Evolutionary conservation across 1,284 basidiomycete genomes (phyloP), one percentile per base, ranked within the genome.

Genomic region (Austroboletus olivaceoglutinosus): DNA sequence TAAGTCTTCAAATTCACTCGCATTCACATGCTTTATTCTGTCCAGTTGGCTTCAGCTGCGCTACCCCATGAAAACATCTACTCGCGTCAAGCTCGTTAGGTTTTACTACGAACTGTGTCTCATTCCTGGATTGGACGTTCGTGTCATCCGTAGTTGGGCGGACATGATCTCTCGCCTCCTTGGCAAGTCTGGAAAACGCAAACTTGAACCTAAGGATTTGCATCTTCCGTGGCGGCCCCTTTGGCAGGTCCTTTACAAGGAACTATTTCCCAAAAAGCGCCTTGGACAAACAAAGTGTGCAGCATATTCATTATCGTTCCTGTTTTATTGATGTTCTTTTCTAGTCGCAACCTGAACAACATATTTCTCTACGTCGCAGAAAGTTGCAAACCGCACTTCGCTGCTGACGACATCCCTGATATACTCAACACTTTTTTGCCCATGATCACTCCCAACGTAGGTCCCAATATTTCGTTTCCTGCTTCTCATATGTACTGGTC

Each of bases 51-150:
- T 92, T 44, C 75, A 86, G 54, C 81, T 92, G 79, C 84, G 84
- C 47, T 93, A 93, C 67, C 91, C 91, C 2, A 82, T 93, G 64
- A 70, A 79, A 42, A 89, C 82, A 49, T 61, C 81, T 36, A 83
- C 82, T 25, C 85, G 93, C 18, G 86, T 86, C n/a, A 83, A 84
- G 61, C 81, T 96, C 41, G 88, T 86, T 16, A 76, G 77, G 21
- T 73, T 95, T 38, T 94, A 92, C 73, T 95, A 91, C 63, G 86
- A 86, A 64, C 68, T 98, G 4, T 97, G 91, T 72, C 97, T 90
- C 63, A 74, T 83, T 61, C 86, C 86, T 13, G 83, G 85, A 25
- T 73, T 88, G 57, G 83, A 86, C 48, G 75, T 81, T 2, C 77
- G 80, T 47, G 70, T 84, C 48, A 70, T 82, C 48, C 76, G 82